Conservation (phyloP, 2,329 filamentous ascomycete species). For the Corynespora cassiicola region DNA sequence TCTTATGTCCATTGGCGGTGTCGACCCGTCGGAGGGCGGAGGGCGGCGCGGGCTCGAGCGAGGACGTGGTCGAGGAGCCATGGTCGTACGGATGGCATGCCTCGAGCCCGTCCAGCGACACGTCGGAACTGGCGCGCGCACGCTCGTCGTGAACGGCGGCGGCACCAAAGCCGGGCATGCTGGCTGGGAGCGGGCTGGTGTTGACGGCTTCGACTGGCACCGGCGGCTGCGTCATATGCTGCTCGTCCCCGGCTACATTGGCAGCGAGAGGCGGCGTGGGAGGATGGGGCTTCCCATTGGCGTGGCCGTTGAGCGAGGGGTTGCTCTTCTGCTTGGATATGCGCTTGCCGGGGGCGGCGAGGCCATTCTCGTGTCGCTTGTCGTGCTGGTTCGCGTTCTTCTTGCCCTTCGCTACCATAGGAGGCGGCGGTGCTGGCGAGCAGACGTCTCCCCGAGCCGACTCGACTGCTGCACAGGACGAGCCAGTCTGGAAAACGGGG, state of each 20-base stretch:
- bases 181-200: conserved; percentile 14
- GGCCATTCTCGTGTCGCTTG: conserved; percentile 82
- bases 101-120: conserved; percentile 50
- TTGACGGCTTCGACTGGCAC: conserved; percentile 9
- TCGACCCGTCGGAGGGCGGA: conserved; percentile 71
- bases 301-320: conserved; percentile 50
- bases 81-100: conserved; percentile 38
- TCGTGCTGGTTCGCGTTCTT: conserved; percentile 55
- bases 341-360: conserved; percentile 79
- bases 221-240: conserved; percentile 40
- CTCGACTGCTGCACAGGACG: conserved; percentile 52
- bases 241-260: conserved; percentile 29
- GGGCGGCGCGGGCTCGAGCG: conserved; percentile 43
- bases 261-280: conserved; percentile 47
- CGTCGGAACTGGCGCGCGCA: conserved; percentile 51
- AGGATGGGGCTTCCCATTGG: conserved; percentile 48
- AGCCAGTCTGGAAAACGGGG: conserved; percentile 53
- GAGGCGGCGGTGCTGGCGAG: conserved; percentile 35
- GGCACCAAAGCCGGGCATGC: conserved; percentile 17
- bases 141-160: conserved; percentile 33
- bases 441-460: conserved; percentile 41
- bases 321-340: conserved; percentile 58
- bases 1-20: conserved; percentile 66
- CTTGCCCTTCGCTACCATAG: conserved; percentile 58
- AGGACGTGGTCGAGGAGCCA: conserved; percentile 25